Evolutionary conservation across 176 grass and related monocot species (phyloP).

Genomic region (Secale cereale): DNA sequence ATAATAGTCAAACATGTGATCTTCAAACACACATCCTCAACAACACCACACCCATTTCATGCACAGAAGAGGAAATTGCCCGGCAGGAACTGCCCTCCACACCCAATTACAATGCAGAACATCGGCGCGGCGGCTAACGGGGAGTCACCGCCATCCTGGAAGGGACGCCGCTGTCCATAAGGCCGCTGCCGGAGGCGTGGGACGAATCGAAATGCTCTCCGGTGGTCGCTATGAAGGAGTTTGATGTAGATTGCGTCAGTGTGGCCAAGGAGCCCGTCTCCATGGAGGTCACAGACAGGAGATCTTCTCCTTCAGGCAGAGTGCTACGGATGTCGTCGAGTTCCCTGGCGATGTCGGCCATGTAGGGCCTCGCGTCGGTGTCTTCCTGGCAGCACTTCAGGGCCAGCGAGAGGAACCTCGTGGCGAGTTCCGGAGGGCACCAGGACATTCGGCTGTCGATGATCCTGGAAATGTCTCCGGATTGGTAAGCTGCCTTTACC

Average conservation of each 20-base stretch:
- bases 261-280: slow-evolving; percentile 17
- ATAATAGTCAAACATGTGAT: not conserved
- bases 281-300: not conserved
- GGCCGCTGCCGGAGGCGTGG: slow-evolving; percentile 18
- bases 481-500: slow-evolving; percentile 58
- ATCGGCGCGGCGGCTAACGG: slow-evolving; percentile 1
- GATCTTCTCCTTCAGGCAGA: slow-evolving; percentile 44
- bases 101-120: not conserved
- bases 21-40: not conserved
- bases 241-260: slow-evolving; percentile 17
- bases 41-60: not conserved
- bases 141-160: slow-evolving; percentile 26
- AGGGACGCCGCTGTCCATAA: slow-evolving; percentile 43
- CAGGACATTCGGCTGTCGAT: slow-evolving; percentile 54
- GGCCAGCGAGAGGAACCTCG: slow-evolving; percentile 62
- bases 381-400: slow-evolving; percentile 69
- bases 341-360: slow-evolving; percentile 74
- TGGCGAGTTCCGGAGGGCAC: slow-evolving; percentile 44
- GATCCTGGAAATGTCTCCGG: slow-evolving; percentile 44
- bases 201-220: slow-evolving; percentile 35
- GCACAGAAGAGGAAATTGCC: not conserved
- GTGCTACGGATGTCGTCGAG: slow-evolving; percentile 59
- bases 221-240: slow-evolving; percentile 14
- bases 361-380: slow-evolving; percentile 70
- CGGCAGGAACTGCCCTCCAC: no score